Conservation (phyloP, 2,329 filamentous ascomycete genomes). For the Clonostachys chloroleuca region DNA sequence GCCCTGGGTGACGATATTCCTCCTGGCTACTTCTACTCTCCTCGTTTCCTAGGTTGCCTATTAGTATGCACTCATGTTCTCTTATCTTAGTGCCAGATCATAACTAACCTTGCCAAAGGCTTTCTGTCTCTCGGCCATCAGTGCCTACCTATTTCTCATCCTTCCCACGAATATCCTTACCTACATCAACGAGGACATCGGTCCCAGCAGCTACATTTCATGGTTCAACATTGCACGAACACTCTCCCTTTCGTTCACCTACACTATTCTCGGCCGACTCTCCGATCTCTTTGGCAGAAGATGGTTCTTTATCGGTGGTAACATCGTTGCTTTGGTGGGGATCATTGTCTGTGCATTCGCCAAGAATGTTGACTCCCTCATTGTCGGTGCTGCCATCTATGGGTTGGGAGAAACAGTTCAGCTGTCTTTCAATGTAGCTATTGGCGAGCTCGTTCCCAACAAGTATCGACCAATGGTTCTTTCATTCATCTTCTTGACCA, state of each 20-base stretch:
- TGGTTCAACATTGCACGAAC: conserved; percentile 29
- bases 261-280: conserved; percentile 28
- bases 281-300: conserved; percentile 31
- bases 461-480: conserved; percentile 29
- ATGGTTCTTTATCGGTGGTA: conserved; percentile 32
- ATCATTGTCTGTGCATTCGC: conserved; percentile 27
- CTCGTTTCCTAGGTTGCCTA: conserved; percentile 22
- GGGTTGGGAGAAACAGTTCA: conserved; percentile 28
- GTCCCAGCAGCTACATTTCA: conserved; percentile 23
- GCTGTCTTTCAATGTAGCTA: conserved; percentile 27
- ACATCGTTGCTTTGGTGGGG: conserved; percentile 25
- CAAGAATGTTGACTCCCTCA: conserved; percentile 23
- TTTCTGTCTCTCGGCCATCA: conserved; percentile 28
- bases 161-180: conserved; percentile 29
- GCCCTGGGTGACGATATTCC: conserved; percentile 26
- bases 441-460: conserved; percentile 35
- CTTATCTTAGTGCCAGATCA: neutral
- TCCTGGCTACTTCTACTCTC: conserved; percentile 27
- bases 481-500: conserved; percentile 24
- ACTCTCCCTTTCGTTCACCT: conserved; percentile 25
- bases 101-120: conserved; percentile 12
- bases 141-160: conserved; percentile 28
- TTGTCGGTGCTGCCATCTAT: conserved; percentile 25
- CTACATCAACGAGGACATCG: conserved; percentile 29
- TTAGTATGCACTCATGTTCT: conserved; percentile 12